phyloP scores from a whole-genome alignment of 257 asterid genomes.

The Lycium ferocissimum region DNA sequence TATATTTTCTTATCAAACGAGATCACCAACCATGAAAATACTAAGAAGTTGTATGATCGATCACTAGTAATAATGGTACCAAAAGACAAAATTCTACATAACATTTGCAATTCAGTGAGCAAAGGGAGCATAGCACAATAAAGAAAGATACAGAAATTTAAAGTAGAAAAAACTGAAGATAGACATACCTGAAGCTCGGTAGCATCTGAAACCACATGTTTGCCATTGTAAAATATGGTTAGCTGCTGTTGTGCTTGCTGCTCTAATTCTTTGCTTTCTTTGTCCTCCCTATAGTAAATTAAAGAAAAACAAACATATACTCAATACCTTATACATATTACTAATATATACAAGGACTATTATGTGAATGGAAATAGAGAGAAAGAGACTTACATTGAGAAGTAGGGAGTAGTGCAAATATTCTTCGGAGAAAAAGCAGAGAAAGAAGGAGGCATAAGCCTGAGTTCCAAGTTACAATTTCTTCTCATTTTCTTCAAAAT shows the following conservation, averaged over 20 bases:
- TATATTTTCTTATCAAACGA: no score
- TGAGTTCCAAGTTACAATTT: constrained; percentile 42
- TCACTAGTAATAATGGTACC: no score
- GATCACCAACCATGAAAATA: background rate
- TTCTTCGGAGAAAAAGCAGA: constrained; percentile 2
- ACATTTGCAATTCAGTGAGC: background rate
- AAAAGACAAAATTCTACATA: background rate
- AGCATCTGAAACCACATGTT: constrained; percentile 53
- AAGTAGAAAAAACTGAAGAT: background rate
- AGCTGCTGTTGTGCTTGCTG: constrained; percentile 34
- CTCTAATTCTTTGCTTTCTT: constrained; percentile 13
- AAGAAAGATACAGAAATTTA: constrained; percentile 21
- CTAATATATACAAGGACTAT: background rate
- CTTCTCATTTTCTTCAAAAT: constrained; percentile 34
- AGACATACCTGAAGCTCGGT: constrained; percentile 48
- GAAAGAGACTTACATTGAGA: background rate
- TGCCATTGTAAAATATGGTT: constrained; percentile 64
- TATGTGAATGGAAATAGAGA: background rate
- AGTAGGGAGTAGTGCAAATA: background rate
- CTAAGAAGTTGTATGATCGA: background rate
- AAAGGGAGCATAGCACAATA: background rate
- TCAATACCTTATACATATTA: background rate
- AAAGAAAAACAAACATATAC: background rate
- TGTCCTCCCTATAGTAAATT: background rate
- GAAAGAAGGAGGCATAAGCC: constrained; percentile 37